These are phyloP conservation scores for Ceratonia siliqua DNA, from an alignment of 306 rosid species.

Conservation along the genomic window DNA sequence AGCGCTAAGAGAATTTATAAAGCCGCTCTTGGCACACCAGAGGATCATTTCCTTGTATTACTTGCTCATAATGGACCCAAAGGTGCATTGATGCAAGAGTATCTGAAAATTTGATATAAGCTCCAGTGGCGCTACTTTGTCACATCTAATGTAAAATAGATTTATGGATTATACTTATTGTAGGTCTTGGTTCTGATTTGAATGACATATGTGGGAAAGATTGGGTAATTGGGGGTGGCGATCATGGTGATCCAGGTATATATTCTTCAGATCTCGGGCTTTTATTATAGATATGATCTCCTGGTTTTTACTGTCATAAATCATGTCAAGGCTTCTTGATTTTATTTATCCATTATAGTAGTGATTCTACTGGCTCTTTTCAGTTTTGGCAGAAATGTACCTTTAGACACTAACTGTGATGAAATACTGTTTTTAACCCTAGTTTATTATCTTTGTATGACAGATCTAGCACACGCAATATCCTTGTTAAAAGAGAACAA, in stretches of 20 bases:
- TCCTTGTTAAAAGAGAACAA: slow-evolving; percentile 63
- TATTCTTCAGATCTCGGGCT: not conserved
- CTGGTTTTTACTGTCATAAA: slow-evolving; percentile 12
- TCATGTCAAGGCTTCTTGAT: not conserved
- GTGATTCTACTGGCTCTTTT: slow-evolving; percentile 29
- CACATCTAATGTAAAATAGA: slow-evolving; percentile 15
- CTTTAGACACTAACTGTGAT: slow-evolving; percentile 18
- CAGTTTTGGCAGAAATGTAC: slow-evolving; percentile 19
- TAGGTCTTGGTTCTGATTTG: slow-evolving; percentile 87
- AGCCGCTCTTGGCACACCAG: slow-evolving; percentile 46
- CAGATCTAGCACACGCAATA: slow-evolving; percentile 77
- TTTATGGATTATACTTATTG: slow-evolving; percentile 28
- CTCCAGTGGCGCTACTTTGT: not conserved
- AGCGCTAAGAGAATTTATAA: slow-evolving; percentile 59
- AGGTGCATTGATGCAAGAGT: slow-evolving; percentile 11
- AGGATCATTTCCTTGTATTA: slow-evolving; percentile 21
- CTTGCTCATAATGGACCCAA: slow-evolving; percentile 19
- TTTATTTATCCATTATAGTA: not conserved
- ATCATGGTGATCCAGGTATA: slow-evolving; percentile 88
- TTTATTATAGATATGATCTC: slow-evolving; percentile 16
- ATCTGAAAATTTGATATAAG: not conserved
- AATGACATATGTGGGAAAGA: slow-evolving; percentile 94
- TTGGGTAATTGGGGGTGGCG: slow-evolving; percentile 76
- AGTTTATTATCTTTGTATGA: slow-evolving; percentile 19
- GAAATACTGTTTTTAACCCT: slow-evolving; percentile 22